A percentile compares a stretch with the other conserved stretches of the same genome.
Conservation (phyloP, 345 rosid species). For the Gossypium herbaceum region DNA sequence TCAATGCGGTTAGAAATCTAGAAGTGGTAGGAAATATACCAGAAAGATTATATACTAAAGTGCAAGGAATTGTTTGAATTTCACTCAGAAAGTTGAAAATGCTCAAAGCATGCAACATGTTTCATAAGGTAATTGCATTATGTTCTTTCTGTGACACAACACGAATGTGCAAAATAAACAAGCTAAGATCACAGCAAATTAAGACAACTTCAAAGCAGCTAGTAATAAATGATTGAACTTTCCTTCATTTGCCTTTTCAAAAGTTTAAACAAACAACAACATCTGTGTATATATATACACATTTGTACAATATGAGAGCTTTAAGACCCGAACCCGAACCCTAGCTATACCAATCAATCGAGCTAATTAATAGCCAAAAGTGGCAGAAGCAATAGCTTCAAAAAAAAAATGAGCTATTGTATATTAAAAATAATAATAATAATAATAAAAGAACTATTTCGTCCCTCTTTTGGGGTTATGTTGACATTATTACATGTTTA, state of each 20-base stretch:
- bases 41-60: neutral
- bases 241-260: neutral
- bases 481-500: conserved; percentile 23
- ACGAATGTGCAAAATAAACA: neutral
- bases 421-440: neutral
- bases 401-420: conserved; percentile 14
- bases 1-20: neutral
- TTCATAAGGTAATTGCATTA: neutral
- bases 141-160: neutral
- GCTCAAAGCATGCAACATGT: neutral
- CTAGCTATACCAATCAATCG: neutral
- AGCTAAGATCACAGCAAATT: neutral
- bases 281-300: neutral
- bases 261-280: neutral
- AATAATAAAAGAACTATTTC: neutral
- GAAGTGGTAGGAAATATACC: neutral
- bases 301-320: neutral
- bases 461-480: neutral
- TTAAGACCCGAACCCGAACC: no score
- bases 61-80: neutral
- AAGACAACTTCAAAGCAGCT: neutral
- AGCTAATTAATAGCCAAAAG: neutral
- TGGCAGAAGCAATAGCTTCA: conserved; percentile 13
- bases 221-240: neutral
- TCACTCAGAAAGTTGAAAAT: neutral